Evolutionary conservation across 1,139 yeast species (phyloP).

Genomic region (Saccharomyces hybrid): DNA sequence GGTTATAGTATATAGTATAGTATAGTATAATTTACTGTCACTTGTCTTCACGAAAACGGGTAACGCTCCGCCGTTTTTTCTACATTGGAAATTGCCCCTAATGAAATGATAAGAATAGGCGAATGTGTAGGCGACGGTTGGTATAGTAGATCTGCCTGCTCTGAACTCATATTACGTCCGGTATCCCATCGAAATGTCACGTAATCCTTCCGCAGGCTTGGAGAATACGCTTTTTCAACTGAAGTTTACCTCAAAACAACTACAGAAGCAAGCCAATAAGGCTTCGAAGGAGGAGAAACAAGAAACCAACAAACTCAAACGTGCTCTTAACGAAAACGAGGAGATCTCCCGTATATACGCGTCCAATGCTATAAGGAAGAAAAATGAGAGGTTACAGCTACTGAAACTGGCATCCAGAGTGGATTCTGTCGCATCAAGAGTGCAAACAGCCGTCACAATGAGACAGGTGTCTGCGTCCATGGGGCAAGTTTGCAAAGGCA

Average conservation of each 20-base stretch:
- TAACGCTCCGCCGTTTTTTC: background rate
- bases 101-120: background rate
- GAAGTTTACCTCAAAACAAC: slow-evolving; percentile 86
- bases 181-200: slow-evolving; percentile 19
- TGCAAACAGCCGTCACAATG: slow-evolving; percentile 97
- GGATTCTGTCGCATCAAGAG: slow-evolving; percentile 93
- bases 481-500: slow-evolving; percentile 87
- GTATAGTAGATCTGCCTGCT: background rate
- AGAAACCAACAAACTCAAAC: slow-evolving; percentile 84
- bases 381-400: slow-evolving; percentile 77
- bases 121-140: background rate
- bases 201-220: slow-evolving; percentile 27
- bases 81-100: background rate
- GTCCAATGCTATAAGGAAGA: slow-evolving; percentile 88
- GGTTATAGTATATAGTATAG: background rate
- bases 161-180: background rate
- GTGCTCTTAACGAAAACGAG: slow-evolving; percentile 48
- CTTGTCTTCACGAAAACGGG: background rate
- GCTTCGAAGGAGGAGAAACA: slow-evolving; percentile 85
- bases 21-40: background rate
- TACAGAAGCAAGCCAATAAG: slow-evolving; percentile 79
- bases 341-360: slow-evolving; percentile 94
- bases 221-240: slow-evolving; percentile 32
- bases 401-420: slow-evolving; percentile 79
- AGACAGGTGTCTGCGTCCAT: slow-evolving; percentile 87